Percentiles rank a stretch among this genome's conserved stretches.
phyloP scores from a whole-genome alignment of 108 stramenopile genomes.

The Craspedostauros australis region DNA sequence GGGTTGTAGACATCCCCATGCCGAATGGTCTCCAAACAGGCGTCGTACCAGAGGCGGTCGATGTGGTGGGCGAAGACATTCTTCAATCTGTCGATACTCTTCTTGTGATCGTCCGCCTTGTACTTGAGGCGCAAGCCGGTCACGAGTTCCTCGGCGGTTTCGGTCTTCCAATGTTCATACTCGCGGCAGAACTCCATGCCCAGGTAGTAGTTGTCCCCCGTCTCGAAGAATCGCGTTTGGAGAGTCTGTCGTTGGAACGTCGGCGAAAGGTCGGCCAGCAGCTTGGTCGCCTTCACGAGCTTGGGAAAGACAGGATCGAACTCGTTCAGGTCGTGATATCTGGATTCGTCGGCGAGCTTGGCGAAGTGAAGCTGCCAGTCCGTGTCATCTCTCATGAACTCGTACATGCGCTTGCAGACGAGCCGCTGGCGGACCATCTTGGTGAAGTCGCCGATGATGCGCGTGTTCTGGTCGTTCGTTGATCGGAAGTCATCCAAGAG shows the following conservation, averaged over 20 bases:
- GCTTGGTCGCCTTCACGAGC: constrained; percentile 11
- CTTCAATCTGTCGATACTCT: constrained; percentile 4
- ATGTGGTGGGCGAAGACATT: constrained; percentile 19
- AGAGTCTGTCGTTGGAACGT: constrained; percentile 18
- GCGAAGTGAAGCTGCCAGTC: constrained; percentile 32
- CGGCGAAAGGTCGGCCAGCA: constrained; percentile 5
- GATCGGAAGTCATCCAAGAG: constrained; percentile 21
- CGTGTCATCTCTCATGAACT: constrained; percentile 7
- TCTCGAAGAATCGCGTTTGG: constrained; percentile 32
- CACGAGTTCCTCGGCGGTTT: neutral
- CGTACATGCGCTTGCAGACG: constrained; percentile 22
- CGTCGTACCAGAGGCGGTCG: constrained; percentile 34
- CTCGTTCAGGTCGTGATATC: constrained; percentile 10
- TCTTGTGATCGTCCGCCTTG: neutral
- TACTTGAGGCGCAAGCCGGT: neutral
- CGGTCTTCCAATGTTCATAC: constrained; percentile 32
- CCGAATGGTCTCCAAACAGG: constrained; percentile 24
- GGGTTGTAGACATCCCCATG: constrained; percentile 27
- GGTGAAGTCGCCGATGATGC: constrained; percentile 33
- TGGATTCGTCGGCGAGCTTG: constrained; percentile 10
- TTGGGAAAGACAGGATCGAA: constrained; percentile 13
- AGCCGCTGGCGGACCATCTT: constrained; percentile 28
- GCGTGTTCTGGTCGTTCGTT: constrained; percentile 19
- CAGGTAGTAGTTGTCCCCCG: constrained; percentile 28
- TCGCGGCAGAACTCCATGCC: constrained; percentile 35